Evolutionary conservation across 306 rosid genomes (phyloP), one percentile per base, ranked within the genome.

Genomic region (Betula pendula): DNA sequence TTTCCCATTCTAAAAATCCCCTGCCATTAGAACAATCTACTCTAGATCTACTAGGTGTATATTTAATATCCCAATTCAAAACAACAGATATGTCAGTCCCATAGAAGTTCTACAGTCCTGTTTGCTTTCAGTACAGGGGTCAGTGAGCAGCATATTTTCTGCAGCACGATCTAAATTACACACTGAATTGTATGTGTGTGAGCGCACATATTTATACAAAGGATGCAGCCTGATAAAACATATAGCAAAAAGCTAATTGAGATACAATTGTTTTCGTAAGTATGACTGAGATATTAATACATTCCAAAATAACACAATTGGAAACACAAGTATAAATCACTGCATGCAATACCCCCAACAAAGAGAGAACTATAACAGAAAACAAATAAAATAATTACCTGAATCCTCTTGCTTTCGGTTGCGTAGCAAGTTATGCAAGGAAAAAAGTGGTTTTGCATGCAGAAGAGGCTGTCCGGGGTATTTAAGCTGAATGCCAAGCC

Each of bases 381-480:
- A 71, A 50, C 20, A 48, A 24, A 53, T 24, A 68, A 80, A 76
- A 79, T 77, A 43, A 72, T 75, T 92, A 95, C 98, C 97, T 68
- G 84, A 77, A 77, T 87, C 87, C 31, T 72, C 85, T 56, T 27
- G 79, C 86, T 77, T 90, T 72, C 98, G 91, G 81, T 84, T 75
- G 85, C 88, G 91, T 45, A 95, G 90, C 81, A 89, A 86, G 93
- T 92, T 95, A 80, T 78, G 97, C 88, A 90, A 68, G 66, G 13
- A 50, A 85, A 84, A 90, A 77, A 95, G 85, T 51, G 88, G 97
- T 79, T 95, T 92, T 58, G 85, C 97, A 15, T 20, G 80, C 71
- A 95, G 86, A 89, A 95, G 91, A 48, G 91, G 96, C 84, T 95
- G 98, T 75, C 79, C 71, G 0, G 98, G 98, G 82, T 45, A 79